A percentile compares a stretch with the other conserved stretches of the same genome.
Conservation (phyloP, 2,329 filamentous ascomycete species). For the Exophiala sideris region DNA sequence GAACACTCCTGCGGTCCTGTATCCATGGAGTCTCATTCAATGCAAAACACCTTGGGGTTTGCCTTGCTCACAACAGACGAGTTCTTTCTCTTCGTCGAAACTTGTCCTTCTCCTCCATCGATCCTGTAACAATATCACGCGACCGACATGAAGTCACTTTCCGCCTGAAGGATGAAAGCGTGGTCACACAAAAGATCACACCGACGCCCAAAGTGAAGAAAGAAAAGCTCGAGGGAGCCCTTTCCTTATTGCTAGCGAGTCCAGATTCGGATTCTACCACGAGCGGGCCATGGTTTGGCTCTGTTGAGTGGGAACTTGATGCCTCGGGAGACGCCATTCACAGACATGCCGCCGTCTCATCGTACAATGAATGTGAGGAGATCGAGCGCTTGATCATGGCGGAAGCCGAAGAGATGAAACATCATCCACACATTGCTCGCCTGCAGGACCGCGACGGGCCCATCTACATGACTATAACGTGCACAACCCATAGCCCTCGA, state of each 20-base stretch:
- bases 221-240: constrained; percentile 12
- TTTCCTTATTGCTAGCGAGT: constrained; percentile 8
- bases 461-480: constrained; percentile 24
- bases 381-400: constrained; percentile 14
- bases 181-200: constrained; percentile 11
- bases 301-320: constrained; percentile 23
- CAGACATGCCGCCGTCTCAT: constrained; percentile 16
- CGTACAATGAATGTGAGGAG: constrained; percentile 7
- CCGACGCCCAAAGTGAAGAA: constrained; percentile 18
- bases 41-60: too few relatives aligned
- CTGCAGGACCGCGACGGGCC: constrained; percentile 2
- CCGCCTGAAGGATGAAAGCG: constrained; percentile 6
- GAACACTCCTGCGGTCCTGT: not conserved
- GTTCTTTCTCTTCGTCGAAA: not conserved
- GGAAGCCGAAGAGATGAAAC: constrained; percentile 21
- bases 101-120: constrained; percentile 6
- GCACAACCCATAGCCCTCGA: constrained; percentile 28
- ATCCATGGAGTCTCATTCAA: not conserved
- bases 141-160: constrained; percentile 15
- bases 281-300: constrained; percentile 4
- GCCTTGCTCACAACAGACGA: not conserved
- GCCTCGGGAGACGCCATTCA: constrained; percentile 24
- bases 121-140: constrained; percentile 12
- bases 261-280: not conserved
- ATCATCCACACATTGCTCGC: constrained; percentile 26